Evolutionary conservation across 2,329 filamentous ascomycete genomes (phyloP).

Genomic region (Aspergillus versicolor): DNA sequence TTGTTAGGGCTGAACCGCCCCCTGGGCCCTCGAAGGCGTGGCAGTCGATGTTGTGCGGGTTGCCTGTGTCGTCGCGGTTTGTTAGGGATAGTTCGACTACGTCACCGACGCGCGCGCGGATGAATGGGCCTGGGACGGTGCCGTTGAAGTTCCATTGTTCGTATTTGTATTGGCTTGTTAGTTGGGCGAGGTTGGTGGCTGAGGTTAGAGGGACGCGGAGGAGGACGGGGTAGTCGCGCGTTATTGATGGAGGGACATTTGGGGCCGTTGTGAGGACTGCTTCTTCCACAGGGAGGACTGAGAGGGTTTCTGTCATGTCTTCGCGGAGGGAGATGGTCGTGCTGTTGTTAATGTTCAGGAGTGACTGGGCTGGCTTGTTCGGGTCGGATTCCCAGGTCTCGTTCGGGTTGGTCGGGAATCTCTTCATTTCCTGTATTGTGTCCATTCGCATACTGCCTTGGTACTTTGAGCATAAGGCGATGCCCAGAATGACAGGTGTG

Average conservation of each 20-base stretch:
- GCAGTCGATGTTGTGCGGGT: conserved; percentile 39
- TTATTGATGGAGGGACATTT: not conserved
- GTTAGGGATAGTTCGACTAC: conserved; percentile 22
- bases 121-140: conserved; percentile 35
- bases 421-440: rapidly evolving
- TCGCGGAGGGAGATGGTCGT: not conserved
- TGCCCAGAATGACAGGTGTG: not conserved
- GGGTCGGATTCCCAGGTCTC: not conserved
- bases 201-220: conserved; percentile 27
- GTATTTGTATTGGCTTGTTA: conserved; percentile 37
- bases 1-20: conserved; percentile 34
- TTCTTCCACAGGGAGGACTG: not conserved
- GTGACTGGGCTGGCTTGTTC: not conserved
- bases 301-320: not conserved
- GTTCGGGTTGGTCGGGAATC: not conserved
- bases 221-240: not conserved
- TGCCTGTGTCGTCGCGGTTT: conserved; percentile 33
- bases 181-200: conserved; percentile 26
- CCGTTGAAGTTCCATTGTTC: conserved; percentile 39
- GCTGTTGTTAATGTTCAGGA: not conserved
- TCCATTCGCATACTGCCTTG: not conserved
- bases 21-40: conserved; percentile 37
- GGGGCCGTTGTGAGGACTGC: not conserved
- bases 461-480: not conserved
- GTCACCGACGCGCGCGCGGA: conserved; percentile 34